phyloP scores from a whole-genome alignment of 2,329 filamentous ascomycete genomes.

The Teratosphaeria epicoccoides region DNA sequence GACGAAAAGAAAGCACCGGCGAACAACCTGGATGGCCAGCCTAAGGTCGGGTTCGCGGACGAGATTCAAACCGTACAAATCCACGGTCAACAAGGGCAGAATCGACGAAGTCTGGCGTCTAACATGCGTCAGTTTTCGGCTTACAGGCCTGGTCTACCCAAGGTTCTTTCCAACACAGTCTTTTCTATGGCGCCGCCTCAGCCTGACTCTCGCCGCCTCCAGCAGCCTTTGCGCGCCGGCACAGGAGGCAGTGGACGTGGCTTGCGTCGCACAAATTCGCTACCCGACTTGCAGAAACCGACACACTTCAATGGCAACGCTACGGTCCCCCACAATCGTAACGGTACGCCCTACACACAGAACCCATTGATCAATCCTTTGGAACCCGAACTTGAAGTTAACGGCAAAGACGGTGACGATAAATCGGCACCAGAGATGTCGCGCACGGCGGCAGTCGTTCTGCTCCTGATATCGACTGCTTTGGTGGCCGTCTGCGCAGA shows the following conservation, averaged over 20 bases:
- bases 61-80: constrained; percentile 18
- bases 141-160: constrained; percentile 47
- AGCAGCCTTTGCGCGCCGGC: constrained; percentile 8
- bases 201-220: constrained; percentile 9
- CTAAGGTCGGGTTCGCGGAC: constrained; percentile 30
- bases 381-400: constrained; percentile 11
- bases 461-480: constrained; percentile 44
- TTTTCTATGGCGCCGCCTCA: constrained; percentile 40
- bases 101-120: constrained; percentile 13
- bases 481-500: constrained; percentile 55
- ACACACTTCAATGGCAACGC: constrained; percentile 9
- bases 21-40: constrained; percentile 14
- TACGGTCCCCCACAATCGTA: not conserved
- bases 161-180: constrained; percentile 60
- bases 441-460: constrained; percentile 45
- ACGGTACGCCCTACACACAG: not conserved
- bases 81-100: constrained; percentile 8
- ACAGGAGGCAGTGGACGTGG: constrained; percentile 5
- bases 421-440: constrained; percentile 39
- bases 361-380: constrained; percentile 12
- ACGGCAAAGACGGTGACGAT: constrained; percentile 11
- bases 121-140: constrained; percentile 39
- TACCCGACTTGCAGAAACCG: constrained; percentile 55
- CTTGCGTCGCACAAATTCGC: constrained; percentile 63
- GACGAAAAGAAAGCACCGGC: not conserved